Evolutionary conservation across 176 grass and related monocot species (phyloP).

Genomic region (Hordeum marinum): DNA sequence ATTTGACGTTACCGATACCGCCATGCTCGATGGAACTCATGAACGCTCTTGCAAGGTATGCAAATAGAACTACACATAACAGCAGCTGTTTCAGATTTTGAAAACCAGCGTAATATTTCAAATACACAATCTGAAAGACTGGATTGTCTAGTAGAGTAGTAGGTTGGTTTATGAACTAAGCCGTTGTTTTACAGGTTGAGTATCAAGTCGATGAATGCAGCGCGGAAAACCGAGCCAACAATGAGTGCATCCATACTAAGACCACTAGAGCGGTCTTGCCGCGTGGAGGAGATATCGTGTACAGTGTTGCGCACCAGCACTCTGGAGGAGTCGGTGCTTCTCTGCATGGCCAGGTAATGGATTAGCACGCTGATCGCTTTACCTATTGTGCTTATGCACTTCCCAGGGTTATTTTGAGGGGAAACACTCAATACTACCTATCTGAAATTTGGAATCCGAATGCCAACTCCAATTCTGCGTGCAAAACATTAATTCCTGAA

Average conservation of each 20-base stretch:
- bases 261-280: slow-evolving; percentile 44
- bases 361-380: background rate
- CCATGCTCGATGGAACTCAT: background rate
- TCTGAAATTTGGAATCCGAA: background rate
- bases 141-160: background rate
- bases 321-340: slow-evolving; percentile 53
- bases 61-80: background rate
- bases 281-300: slow-evolving; percentile 68
- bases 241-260: slow-evolving; percentile 45
- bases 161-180: background rate
- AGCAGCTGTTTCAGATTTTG: background rate
- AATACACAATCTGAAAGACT: background rate
- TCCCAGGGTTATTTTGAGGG: background rate
- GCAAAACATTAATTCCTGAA: background rate
- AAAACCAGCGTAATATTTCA: background rate
- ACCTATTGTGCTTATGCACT: background rate
- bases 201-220: slow-evolving; percentile 68
- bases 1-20: slow-evolving; percentile 55
- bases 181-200: slow-evolving; percentile 47
- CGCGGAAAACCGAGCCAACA: slow-evolving; percentile 29
- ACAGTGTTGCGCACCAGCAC: slow-evolving; percentile 77
- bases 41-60: slow-evolving; percentile 55
- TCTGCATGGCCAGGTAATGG: slow-evolving; percentile 55
- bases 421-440: background rate
- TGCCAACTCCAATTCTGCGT: background rate